Base-by-base conservation (phyloP, 202 grass and related monocot genomes). In the Zizania palustris region DNA sequence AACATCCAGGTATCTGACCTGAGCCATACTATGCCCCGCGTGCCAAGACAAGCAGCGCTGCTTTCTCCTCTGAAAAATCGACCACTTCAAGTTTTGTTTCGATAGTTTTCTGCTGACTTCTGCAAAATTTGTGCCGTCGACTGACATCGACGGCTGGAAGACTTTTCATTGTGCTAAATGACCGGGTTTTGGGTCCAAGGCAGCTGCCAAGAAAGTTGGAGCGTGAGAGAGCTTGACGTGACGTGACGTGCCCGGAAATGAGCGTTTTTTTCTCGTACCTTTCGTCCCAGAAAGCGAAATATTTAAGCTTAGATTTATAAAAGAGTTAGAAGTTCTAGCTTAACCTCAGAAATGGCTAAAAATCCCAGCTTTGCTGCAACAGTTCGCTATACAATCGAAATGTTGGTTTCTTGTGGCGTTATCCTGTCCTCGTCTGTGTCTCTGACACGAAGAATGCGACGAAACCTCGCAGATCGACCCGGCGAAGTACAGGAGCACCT, bases 1-100 rank as follows among this genome's bases (percentile, higher is more conserved):
- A 97, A 97, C 84, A 97, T 93, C 80, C 94, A 97, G 94, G 93
- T 80, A 35, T n/a, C 19, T 85, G 28, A 87, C 22, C 6, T 28
- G 28, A 28, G 28, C 28, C 28, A 2, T 69, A 57, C 28, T 6
- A 41, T 13, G 21, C 19, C 22, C 10, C 37, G 28, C 6, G 45
- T 69, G 11, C 22, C 11, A 9, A 9, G 11, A 18, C 18, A 43
- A 44, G 41, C 4, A 22, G 12, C 22, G 6, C 45, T 54, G 28
- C 28, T 28, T 28, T 28, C 28, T 15, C 22, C 33, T 28, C 16
- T 28, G 74, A 65, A 18, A 20, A 7, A 42, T 16, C 42, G 14
- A 6, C 11, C 16, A 7, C 3, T 54, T 66, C 4, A 13, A 14
- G 5, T 14, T 22, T 22, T 41, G 48, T 7, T 14, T 36, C 7